These are phyloP conservation scores for Paecilomyces sp. DNA, from an alignment of 2,329 filamentous ascomycete genomes.

Conservation along the genomic window DNA sequence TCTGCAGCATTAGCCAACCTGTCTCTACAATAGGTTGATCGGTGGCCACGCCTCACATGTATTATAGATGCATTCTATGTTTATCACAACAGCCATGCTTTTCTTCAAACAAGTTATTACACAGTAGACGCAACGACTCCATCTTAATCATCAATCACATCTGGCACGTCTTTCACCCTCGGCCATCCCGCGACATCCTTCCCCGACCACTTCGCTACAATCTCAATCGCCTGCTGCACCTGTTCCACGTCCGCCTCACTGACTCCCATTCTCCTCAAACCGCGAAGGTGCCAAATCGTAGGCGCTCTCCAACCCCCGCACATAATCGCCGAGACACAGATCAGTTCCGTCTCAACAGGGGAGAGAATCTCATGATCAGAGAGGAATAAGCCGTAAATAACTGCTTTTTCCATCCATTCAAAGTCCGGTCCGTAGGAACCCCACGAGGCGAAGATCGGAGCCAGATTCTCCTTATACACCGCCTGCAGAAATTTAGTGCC, in stretches of 20 bases:
- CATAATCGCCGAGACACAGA: conserved; percentile 39
- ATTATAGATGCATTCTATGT: neutral
- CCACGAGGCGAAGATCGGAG: conserved; percentile 23
- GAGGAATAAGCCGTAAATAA: conserved; percentile 57
- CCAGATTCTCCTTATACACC: conserved; percentile 21
- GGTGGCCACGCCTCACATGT: neutral
- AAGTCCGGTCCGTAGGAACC: conserved; percentile 42
- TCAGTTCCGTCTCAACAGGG: conserved; percentile 37
- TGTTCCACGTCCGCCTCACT: conserved; percentile 33
- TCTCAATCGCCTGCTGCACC: conserved; percentile 16
- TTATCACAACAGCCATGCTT: neutral
- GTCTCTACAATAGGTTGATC: neutral
- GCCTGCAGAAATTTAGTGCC: conserved; percentile 21
- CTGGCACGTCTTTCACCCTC: conserved; percentile 13
- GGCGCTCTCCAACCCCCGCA: conserved; percentile 36
- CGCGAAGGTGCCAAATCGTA: conserved; percentile 41
- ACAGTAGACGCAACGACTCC: neutral
- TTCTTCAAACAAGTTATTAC: neutral
- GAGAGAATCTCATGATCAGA: conserved; percentile 35
- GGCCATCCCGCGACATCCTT: conserved; percentile 12
- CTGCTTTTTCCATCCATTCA: conserved; percentile 64
- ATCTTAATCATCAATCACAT: conserved; percentile 5
- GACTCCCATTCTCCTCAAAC: conserved; percentile 33
- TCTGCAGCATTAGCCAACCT: neutral
- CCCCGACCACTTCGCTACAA: conserved; percentile 13